Evolutionary conservation across 345 rosid species (phyloP), one percentile per base, ranked within the genome.

Genomic region (Pistacia integerrima): DNA sequence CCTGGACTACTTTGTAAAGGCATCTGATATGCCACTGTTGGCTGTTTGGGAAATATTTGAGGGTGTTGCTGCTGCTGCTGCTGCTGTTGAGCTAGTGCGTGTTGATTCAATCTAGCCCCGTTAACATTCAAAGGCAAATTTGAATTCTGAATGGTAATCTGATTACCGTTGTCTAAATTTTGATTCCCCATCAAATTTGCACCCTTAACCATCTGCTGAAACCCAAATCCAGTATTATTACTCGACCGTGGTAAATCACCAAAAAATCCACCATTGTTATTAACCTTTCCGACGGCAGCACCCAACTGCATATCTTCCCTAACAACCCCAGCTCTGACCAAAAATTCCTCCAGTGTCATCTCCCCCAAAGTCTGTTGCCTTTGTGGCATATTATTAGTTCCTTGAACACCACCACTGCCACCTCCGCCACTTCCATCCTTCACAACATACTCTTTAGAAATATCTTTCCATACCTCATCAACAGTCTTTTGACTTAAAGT

Each of bases 311-410:
- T 67, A 14, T 94, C 98, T 81, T 97, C 98, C 74, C 93, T 91
- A 60, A 90, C 97, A 61, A 92, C 97, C 10, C 99, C 99, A 4
- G 93, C 99, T 73, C 80, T 91, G 55, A 78, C 80, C 81, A 97
- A 80, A 73, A 97, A 97, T 85, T 97, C 98, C 89, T 97, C 99
- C 84, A 97, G 73, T 12, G 99, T 97, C 64, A 97, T 87, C 81
- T 94, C 99, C 52, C 97, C 95, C 74, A 97, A 76, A 59, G 98
- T 94, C 69, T 84, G 98, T 83, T 96, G 98, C 84, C 97, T 88
- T 80, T 87, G 92, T 0, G 97, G 91, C 81, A 86, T 33, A 83
- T 74, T 86, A 54, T 63, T 77, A 61, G 73, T 18, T 22, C 79
- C 85, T 70, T 72, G 79, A 28, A 72, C 82, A 5, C 82, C 82